phyloP scores from a whole-genome alignment of 495 filamentous ascomycete species.

The Penicillium longicatenatum region DNA sequence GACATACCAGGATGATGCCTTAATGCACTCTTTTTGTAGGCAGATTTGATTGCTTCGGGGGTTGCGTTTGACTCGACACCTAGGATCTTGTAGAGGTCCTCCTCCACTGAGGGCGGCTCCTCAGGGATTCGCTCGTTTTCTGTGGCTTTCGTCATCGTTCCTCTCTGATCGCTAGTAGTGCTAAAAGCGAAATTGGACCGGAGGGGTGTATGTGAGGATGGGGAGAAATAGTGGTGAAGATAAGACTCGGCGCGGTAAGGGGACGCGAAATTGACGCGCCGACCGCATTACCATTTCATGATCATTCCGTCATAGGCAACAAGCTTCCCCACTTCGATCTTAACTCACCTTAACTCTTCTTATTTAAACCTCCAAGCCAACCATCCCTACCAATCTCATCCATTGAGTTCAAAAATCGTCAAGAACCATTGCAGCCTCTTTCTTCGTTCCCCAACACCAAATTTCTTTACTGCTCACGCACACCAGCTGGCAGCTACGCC shows the following conservation, averaged over 20 bases:
- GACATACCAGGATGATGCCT: constrained; percentile 86
- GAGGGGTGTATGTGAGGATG: neutral
- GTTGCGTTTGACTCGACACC: constrained; percentile 67
- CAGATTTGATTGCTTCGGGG: constrained; percentile 87
- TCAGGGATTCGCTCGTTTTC: constrained; percentile 22
- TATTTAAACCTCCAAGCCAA: neutral
- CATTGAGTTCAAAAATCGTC: neutral
- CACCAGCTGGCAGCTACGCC: neutral
- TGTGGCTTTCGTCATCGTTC: constrained; percentile 24
- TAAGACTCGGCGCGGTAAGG: constrained; percentile 8
- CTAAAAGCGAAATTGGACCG: neutral
- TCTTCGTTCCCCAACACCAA: neutral
- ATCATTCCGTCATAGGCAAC: constrained; percentile 21
- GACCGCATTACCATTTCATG: constrained; percentile 18
- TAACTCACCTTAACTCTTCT: neutral
- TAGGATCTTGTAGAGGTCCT: constrained; percentile 90
- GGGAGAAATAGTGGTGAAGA: neutral
- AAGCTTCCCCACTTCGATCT: constrained; percentile 11
- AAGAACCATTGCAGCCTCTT: neutral
- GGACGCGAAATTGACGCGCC: constrained; percentile 31
- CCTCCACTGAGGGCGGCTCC: constrained; percentile 50
- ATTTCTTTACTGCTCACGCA: neutral
- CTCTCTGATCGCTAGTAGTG: no score
- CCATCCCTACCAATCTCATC: neutral
- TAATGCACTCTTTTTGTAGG: constrained; percentile 87